Conservation (phyloP, 768 basidiomycete genomes). For the Pleurotus citrinopileatus region DNA sequence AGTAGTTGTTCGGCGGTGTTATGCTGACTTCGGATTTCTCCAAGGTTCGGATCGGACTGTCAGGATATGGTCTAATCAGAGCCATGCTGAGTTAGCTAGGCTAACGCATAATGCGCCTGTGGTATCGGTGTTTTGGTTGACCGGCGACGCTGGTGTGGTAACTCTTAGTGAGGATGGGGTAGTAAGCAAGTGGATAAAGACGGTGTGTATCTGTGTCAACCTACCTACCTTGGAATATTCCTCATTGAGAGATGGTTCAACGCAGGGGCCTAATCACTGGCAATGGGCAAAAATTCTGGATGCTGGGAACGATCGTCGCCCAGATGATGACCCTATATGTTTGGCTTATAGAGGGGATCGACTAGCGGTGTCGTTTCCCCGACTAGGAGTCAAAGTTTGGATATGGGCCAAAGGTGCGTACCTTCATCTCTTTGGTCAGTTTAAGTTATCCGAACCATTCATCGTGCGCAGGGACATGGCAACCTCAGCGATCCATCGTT, state of each 20-base stretch:
- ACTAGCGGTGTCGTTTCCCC: conserved; percentile 61
- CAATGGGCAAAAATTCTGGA: conserved; percentile 54
- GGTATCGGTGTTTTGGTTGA: conserved; percentile 56
- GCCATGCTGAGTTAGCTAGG: conserved; percentile 49
- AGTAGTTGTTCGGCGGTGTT: not conserved
- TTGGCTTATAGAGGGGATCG: conserved; percentile 55
- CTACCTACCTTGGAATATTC: not conserved
- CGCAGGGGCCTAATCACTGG: conserved; percentile 50
- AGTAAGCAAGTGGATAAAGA: conserved; percentile 57
- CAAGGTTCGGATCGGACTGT: conserved; percentile 57
- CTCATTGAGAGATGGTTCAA: conserved; percentile 3
- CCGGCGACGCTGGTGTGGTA: conserved; percentile 52
- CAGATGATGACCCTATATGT: conserved; percentile 39
- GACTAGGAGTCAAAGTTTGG: conserved; percentile 65
- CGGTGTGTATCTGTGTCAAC: conserved; percentile 35
- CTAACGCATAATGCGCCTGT: conserved; percentile 50
- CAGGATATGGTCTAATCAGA: conserved; percentile 58
- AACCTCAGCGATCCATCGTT: conserved; percentile 58
- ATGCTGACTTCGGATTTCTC: not conserved
- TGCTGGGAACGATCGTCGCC: conserved; percentile 35
- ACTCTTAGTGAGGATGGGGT: conserved; percentile 56
- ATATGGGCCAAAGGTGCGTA: conserved; percentile 51
- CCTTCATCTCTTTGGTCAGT: not conserved
- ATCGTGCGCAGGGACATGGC: conserved; percentile 53
- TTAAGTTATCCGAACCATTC: not conserved